phyloP scores from a whole-genome alignment of 2,329 filamentous ascomycete species.

The Dendrostoma leiphaemia region DNA sequence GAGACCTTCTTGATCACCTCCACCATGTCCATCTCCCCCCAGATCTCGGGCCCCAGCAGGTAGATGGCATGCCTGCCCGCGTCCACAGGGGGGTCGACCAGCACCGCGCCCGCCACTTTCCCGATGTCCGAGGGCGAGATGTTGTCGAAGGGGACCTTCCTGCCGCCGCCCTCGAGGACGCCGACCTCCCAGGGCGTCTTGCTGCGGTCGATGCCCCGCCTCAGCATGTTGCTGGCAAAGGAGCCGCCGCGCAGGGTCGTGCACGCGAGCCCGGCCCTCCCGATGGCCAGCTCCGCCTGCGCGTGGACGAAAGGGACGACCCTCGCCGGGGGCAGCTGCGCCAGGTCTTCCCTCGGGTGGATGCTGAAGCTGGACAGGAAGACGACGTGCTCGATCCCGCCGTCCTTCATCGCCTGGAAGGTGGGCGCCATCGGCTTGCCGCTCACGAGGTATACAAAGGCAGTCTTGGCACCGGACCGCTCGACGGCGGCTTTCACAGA shows the following conservation, averaged over 20 bases:
- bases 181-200: constrained; percentile 23
- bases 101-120: constrained; percentile 35
- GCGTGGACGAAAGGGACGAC: constrained; percentile 40
- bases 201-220: not conserved
- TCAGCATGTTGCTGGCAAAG: constrained; percentile 43
- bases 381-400: constrained; percentile 41
- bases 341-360: constrained; percentile 21
- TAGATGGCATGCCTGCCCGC: constrained; percentile 29
- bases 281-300: constrained; percentile 40
- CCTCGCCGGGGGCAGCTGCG: constrained; percentile 25
- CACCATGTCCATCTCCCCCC: constrained; percentile 29
- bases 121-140: constrained; percentile 45
- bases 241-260: constrained; percentile 39
- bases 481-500: constrained; percentile 39
- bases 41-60: constrained; percentile 35
- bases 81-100: constrained; percentile 31
- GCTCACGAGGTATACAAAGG: constrained; percentile 44
- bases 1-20: constrained; percentile 28
- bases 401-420: constrained; percentile 41
- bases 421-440: constrained; percentile 35
- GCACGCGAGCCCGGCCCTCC: constrained; percentile 35
- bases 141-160: constrained; percentile 38
- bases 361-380: constrained; percentile 40
- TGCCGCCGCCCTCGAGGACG: constrained; percentile 28
- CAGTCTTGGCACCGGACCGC: constrained; percentile 39